phyloP scores from a whole-genome alignment of 2,329 filamentous ascomycete genomes.

The Laburnicola sp. region DNA sequence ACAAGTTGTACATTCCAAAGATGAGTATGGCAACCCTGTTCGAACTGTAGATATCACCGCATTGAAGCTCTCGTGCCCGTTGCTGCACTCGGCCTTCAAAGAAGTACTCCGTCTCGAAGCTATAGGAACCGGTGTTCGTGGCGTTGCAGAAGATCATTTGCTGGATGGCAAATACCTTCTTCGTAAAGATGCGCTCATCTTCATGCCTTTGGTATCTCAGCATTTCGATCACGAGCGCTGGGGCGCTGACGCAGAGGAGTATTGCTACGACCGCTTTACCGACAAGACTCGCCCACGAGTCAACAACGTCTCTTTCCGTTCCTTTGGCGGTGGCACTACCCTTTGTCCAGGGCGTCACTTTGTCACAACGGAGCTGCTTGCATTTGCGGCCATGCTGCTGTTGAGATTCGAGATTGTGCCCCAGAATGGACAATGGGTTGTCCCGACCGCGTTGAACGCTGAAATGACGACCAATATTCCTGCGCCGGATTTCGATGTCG shows the following conservation, averaged over 20 bases:
- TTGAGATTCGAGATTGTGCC: slow-evolving; percentile 32
- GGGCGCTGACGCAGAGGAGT: slow-evolving; percentile 33
- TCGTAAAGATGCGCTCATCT: slow-evolving; percentile 31
- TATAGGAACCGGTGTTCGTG: slow-evolving; percentile 36
- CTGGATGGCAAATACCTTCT: slow-evolving; percentile 35
- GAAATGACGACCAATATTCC: slow-evolving; percentile 12
- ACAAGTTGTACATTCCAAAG: not conserved
- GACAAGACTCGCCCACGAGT: not conserved
- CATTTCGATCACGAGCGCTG: slow-evolving; percentile 32
- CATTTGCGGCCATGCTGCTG: slow-evolving; percentile 30
- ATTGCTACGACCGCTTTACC: slow-evolving; percentile 37
- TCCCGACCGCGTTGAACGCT: slow-evolving; percentile 15
- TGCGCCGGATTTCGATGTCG: slow-evolving; percentile 17
- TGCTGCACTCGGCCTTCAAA: slow-evolving; percentile 45
- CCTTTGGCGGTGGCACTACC: slow-evolving; percentile 35
- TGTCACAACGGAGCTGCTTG: slow-evolving; percentile 34
- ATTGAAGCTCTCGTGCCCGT: slow-evolving; percentile 38
- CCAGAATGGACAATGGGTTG: slow-evolving; percentile 14
- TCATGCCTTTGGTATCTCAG: slow-evolving; percentile 32
- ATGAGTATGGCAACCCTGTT: slow-evolving; percentile 28
- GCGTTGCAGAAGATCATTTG: slow-evolving; percentile 37
- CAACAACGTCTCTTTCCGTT: slow-evolving; percentile 25
- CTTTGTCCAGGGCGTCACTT: slow-evolving; percentile 43
- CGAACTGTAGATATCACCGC: slow-evolving; percentile 9
- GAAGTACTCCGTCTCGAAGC: slow-evolving; percentile 44